Conservation (phyloP, 352 stramenopile species). For the Pythium grandisporangium region DNA sequence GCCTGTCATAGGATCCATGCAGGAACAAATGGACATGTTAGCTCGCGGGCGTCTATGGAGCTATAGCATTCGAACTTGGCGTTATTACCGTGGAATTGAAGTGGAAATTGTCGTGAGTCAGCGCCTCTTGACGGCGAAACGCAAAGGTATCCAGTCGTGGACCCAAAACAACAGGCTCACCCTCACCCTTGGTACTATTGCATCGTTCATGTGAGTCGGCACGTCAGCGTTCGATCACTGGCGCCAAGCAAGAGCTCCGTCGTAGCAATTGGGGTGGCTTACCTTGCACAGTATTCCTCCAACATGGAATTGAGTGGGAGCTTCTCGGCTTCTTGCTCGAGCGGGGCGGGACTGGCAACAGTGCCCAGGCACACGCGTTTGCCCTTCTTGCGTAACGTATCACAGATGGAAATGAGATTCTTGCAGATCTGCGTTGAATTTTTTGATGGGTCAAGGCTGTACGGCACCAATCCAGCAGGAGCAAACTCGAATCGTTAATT, state of each 20-base stretch:
- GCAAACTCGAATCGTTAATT: no score
- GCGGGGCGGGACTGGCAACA: conserved; percentile 31
- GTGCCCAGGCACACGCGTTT: conserved; percentile 73
- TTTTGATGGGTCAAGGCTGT: conserved; percentile 17
- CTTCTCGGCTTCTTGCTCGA: conserved; percentile 20
- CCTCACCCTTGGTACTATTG: conserved; percentile 52
- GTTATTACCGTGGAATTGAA: conserved; percentile 82
- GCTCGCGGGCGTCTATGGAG: no score
- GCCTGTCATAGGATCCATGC: conserved; percentile 30
- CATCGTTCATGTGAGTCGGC: background rate
- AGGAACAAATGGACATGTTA: no score
- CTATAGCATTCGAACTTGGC: no score
- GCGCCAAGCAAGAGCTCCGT: background rate
- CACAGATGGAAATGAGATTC: conserved; percentile 66
- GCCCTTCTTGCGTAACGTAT: conserved; percentile 74
- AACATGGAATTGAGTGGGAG: conserved; percentile 49
- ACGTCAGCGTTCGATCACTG: no score
- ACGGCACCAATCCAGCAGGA: no score
- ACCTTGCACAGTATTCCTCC: conserved; percentile 74
- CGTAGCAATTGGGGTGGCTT: conserved; percentile 5
- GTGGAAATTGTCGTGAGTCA: conserved; percentile 67
- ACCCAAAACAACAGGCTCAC: conserved; percentile 51
- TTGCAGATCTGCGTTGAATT: conserved; percentile 26
- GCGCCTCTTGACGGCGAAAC: conserved; percentile 46
- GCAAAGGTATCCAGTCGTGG: conserved; percentile 67